phyloP scores from a whole-genome alignment of 257 asterid genomes.

The Solanum etuberosum region DNA sequence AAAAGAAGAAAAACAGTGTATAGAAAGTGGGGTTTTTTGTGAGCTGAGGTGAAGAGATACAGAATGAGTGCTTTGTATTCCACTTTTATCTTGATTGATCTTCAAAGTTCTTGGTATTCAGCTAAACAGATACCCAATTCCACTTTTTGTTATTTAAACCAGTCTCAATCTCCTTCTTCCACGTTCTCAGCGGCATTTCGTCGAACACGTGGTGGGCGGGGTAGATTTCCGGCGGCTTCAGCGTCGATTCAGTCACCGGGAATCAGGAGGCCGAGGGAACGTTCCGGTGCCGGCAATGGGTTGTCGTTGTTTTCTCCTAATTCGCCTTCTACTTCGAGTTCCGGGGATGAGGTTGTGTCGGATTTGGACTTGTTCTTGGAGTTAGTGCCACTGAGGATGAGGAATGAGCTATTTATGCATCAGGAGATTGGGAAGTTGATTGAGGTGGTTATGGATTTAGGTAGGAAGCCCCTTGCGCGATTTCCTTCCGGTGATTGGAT shows the following conservation, averaged over 20 bases:
- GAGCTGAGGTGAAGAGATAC: background rate
- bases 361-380: constrained; percentile 87
- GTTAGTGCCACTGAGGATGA: constrained; percentile 72
- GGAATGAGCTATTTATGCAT: constrained; percentile 50
- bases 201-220: constrained; percentile 44
- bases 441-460: constrained; percentile 98
- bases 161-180: constrained; percentile 9
- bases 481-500: constrained; percentile 91
- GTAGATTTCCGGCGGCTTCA: constrained; percentile 32
- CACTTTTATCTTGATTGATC: constrained; percentile 53
- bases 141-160: constrained; percentile 34
- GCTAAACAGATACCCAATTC: constrained; percentile 56
- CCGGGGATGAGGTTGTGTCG: constrained; percentile 48
- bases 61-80: constrained; percentile 67
- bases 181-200: constrained; percentile 54
- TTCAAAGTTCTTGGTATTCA: constrained; percentile 55
- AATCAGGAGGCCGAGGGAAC: constrained; percentile 60
- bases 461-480: constrained; percentile 89
- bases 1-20: background rate
- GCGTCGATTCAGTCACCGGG: constrained; percentile 46
- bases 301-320: constrained; percentile 32
- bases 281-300: constrained; percentile 38
- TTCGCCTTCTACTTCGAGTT: constrained; percentile 39
- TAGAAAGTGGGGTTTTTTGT: background rate
- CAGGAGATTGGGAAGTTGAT: constrained; percentile 54